phyloP scores from a whole-genome alignment of 371 early-diverging fungal genomes.

The Mucor saturninus region DNA sequence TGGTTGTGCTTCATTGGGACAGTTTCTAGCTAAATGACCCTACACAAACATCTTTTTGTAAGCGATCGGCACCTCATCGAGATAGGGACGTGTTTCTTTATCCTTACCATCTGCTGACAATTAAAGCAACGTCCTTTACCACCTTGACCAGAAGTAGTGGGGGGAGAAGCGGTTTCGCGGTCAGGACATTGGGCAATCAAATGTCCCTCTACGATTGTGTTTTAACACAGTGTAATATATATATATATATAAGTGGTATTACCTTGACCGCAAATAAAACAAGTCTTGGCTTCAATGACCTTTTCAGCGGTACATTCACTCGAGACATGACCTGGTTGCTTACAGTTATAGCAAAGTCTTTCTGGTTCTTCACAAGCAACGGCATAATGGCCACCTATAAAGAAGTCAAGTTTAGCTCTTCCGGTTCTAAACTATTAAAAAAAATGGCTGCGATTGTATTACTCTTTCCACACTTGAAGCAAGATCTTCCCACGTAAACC shows the following conservation, averaged over 20 bases:
- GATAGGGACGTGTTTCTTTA: too few species aligned
- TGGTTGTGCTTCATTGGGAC: conserved; percentile 43
- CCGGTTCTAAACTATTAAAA: not conserved
- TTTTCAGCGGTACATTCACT: conserved; percentile 59
- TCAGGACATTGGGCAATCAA: conserved; percentile 62
- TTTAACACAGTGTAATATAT: not conserved
- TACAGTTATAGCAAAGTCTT: conserved; percentile 65
- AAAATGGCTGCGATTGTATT: not conserved
- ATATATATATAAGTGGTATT: not conserved
- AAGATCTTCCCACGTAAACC: conserved; percentile 54
- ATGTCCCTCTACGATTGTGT: conserved; percentile 55
- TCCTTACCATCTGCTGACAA: conserved; percentile 60
- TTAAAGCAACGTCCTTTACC: conserved; percentile 51
- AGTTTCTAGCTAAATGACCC: conserved; percentile 70
- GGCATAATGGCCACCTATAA: conserved; percentile 57
- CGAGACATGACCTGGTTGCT: conserved; percentile 65
- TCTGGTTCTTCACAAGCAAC: conserved; percentile 55
- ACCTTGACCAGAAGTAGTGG: conserved; percentile 1
- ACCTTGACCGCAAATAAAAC: conserved; percentile 69
- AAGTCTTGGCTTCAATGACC: conserved; percentile 59
- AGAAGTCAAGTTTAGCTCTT: not conserved
- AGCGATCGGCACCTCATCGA: too few species aligned
- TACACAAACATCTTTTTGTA: conserved; percentile 23
- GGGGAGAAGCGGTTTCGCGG: conserved; percentile 15
- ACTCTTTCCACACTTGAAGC: conserved; percentile 67